A percentile compares a stretch with the other conserved stretches of the same genome.
These are phyloP conservation scores for Xanthoceras sorbifolium DNA, from an alignment of 345 rosid genomes.

Conservation along the genomic window DNA sequence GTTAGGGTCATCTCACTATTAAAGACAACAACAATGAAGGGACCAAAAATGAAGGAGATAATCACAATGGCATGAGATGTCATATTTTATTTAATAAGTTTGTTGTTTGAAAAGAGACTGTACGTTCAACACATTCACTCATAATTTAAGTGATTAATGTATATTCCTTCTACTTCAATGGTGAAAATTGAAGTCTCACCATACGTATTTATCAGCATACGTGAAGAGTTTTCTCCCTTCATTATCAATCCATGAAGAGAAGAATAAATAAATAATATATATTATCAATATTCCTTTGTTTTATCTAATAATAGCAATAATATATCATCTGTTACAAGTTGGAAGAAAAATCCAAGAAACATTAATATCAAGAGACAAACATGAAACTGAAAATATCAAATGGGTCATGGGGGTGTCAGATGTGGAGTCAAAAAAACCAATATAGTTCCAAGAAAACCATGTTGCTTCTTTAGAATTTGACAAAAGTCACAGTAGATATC, in stretches of 20 bases:
- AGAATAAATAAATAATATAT: too few species aligned
- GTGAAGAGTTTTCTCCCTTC: too few species aligned
- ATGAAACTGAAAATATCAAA: neutral
- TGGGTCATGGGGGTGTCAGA: neutral
- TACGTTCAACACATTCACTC: too few species aligned
- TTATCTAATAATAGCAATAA: neutral
- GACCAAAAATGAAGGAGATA: neutral
- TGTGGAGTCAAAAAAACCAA: neutral
- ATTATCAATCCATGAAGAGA: neutral
- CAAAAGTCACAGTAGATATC: too few species aligned
- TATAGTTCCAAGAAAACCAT: neutral
- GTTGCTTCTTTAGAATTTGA: too few species aligned
- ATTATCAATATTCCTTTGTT: neutral
- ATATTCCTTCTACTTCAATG: too few species aligned
- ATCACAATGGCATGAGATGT: neutral
- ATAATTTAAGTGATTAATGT: too few species aligned
- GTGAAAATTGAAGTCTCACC: too few species aligned
- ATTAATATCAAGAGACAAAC: neutral
- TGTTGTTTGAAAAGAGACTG: too few species aligned
- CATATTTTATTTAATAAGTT: too few species aligned
- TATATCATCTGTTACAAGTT: neutral
- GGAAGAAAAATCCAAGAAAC: neutral
- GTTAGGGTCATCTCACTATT: neutral
- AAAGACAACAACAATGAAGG: neutral
- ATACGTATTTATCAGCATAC: too few species aligned